Percentiles rank a stretch among this genome's conserved stretches.
These are phyloP conservation scores for Apiotrichum montevideense DNA, from an alignment of 1,284 basidiomycete species.

Conservation along the genomic window DNA sequence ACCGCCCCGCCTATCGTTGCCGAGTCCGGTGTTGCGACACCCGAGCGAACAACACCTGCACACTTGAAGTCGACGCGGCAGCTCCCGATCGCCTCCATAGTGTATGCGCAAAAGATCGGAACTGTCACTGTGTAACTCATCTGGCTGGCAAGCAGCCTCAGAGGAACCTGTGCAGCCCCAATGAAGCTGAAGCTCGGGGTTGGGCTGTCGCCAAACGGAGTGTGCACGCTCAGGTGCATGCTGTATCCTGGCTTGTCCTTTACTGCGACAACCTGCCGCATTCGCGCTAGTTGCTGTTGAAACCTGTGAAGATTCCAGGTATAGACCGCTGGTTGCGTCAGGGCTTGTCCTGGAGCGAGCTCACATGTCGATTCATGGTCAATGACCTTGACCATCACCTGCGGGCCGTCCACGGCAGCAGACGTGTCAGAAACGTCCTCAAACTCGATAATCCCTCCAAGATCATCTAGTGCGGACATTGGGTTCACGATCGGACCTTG, in stretches of 20 bases:
- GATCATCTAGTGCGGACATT: slow-evolving; percentile 73
- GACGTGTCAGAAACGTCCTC: slow-evolving; percentile 83
- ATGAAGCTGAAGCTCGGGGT: slow-evolving; percentile 85
- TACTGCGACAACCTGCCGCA: slow-evolving; percentile 90
- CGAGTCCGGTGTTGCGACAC: slow-evolving; percentile 33
- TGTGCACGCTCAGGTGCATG: slow-evolving; percentile 85
- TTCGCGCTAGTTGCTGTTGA: slow-evolving; percentile 79
- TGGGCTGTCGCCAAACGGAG: slow-evolving; percentile 83
- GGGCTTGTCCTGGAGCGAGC: slow-evolving; percentile 14
- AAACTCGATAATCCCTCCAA: slow-evolving; percentile 82
- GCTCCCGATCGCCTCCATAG: slow-evolving; percentile 85
- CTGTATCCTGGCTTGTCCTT: slow-evolving; percentile 88
- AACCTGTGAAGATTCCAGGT: slow-evolving; percentile 85
- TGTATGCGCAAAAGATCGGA: slow-evolving; percentile 86
- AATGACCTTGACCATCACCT: slow-evolving; percentile 82
- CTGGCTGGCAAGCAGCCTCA: slow-evolving; percentile 71
- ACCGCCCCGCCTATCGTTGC: slow-evolving; percentile 4
- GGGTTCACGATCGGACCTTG: slow-evolving; percentile 57
- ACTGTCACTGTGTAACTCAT: slow-evolving; percentile 67
- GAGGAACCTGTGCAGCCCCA: slow-evolving; percentile 74
- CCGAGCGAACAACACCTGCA: slow-evolving; percentile 17
- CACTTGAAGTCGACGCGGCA: slow-evolving; percentile 60
- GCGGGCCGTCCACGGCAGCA: slow-evolving; percentile 66
- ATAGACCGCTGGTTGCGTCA: slow-evolving; percentile 59
- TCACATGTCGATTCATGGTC: slow-evolving; percentile 66